Evolutionary conservation across 1,139 yeast genomes (phyloP).

Genomic region (Entelexis sorbosivorans): DNA sequence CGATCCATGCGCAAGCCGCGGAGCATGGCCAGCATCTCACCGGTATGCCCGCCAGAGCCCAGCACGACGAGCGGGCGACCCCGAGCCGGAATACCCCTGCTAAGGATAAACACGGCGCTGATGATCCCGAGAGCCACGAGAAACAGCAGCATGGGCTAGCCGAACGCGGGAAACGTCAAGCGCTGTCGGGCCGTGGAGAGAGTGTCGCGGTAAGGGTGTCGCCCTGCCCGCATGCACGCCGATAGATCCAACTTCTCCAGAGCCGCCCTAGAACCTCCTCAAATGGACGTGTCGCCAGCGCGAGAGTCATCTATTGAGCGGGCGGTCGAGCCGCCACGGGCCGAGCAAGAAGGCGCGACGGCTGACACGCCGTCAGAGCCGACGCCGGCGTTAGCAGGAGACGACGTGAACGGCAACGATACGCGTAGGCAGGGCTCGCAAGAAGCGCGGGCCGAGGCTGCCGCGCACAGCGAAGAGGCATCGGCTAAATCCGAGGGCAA

Average conservation of each 20-base stretch:
- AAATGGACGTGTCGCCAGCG: not conserved
- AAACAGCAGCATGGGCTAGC: constrained; percentile 1
- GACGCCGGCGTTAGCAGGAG: not conserved
- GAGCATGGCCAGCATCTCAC: constrained; percentile 70
- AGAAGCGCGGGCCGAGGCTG: no score
- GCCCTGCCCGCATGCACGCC: constrained; percentile 1
- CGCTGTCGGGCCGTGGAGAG: not conserved
- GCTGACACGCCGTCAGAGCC: not conserved
- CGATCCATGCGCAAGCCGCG: constrained; percentile 22
- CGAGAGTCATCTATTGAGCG: not conserved
- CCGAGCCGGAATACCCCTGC: constrained; percentile 4
- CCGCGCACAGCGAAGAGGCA: not conserved
- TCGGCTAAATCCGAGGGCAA: not conserved
- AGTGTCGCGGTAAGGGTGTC: not conserved
- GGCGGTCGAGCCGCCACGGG: not conserved
- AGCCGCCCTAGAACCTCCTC: not conserved
- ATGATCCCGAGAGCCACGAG: constrained; percentile 9
- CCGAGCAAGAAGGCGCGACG: not conserved
- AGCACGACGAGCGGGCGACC: constrained; percentile 19
- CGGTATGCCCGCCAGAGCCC: constrained; percentile 76
- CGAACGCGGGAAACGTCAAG: not conserved
- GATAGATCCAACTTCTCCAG: not conserved
- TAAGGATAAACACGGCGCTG: constrained; percentile 5
- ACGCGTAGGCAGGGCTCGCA: not conserved
- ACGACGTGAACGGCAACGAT: not conserved